These are phyloP conservation scores for Pichia pseudocactophila DNA, from an alignment of 805 yeast genomes.

Conservation along the genomic window DNA sequence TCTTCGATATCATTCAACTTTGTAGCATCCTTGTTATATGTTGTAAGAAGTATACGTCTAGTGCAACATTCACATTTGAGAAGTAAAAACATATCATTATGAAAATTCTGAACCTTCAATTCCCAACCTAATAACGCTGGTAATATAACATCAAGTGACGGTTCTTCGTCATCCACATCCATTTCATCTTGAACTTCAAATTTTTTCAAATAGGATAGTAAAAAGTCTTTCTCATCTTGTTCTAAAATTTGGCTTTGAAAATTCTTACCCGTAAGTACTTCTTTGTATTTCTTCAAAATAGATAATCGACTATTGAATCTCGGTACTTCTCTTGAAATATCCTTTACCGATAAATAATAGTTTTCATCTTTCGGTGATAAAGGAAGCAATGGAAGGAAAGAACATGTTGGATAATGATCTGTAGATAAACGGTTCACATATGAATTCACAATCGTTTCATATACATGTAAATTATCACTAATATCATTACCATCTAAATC, in stretches of 20 bases:
- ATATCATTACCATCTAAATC: slow-evolving; percentile 15
- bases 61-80: slow-evolving; percentile 29
- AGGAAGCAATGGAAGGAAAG: slow-evolving; percentile 12
- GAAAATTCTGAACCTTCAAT: slow-evolving; percentile 22
- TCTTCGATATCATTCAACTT: slow-evolving; percentile 8
- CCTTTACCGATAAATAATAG: slow-evolving; percentile 21
- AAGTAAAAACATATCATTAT: slow-evolving; percentile 20
- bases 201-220: slow-evolving; percentile 9
- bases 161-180: not conserved
- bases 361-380: slow-evolving; percentile 15
- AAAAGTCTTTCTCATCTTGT: slow-evolving; percentile 1
- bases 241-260: slow-evolving; percentile 3
- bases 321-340: slow-evolving; percentile 18
- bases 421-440: slow-evolving; percentile 19
- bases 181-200: slow-evolving; percentile 7
- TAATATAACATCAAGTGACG: slow-evolving; percentile 7
- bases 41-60: slow-evolving; percentile 24
- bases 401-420: slow-evolving; percentile 25
- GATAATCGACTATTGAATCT: slow-evolving; percentile 14
- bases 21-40: slow-evolving; percentile 1
- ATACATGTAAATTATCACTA: slow-evolving; percentile 15
- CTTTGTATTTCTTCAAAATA: slow-evolving; percentile 11
- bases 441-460: slow-evolving; percentile 20
- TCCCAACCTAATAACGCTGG: slow-evolving; percentile 31
- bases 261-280: slow-evolving; percentile 11